A percentile compares a stretch with the other conserved stretches of the same genome.
These are phyloP conservation scores for Fusarium dimerum DNA, from an alignment of 2,329 filamentous ascomycete species.

Conservation along the genomic window DNA sequence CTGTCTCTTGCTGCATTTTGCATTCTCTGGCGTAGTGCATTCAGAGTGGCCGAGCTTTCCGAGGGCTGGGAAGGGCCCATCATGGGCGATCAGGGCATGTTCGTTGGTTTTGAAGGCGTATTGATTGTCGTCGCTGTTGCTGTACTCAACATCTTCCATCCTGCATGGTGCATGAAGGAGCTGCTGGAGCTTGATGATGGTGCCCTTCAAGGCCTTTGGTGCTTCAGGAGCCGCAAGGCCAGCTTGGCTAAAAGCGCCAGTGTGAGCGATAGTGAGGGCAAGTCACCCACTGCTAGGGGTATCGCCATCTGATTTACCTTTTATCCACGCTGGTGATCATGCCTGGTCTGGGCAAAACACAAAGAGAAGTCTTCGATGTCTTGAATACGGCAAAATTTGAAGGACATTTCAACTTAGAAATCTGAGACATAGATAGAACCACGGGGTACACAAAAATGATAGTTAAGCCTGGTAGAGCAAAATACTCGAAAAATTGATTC, in stretches of 20 bases:
- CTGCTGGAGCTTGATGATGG: conserved; percentile 29
- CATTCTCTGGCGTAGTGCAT: conserved; percentile 66
- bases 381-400: no score
- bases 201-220: conserved; percentile 30
- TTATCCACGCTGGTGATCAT: not conserved
- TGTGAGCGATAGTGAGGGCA: conserved; percentile 13
- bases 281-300: conserved; percentile 7
- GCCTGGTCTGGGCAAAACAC: no score
- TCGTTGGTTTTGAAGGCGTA: conserved; percentile 59
- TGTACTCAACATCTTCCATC: conserved; percentile 43
- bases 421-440: no score
- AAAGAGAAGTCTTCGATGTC: no score
- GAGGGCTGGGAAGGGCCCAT: conserved; percentile 63
- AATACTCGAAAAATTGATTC: no score
- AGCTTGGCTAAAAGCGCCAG: conserved; percentile 7
- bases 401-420: no score
- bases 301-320: conserved; percentile 6
- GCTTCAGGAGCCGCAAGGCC: conserved; percentile 20
- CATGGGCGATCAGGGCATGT: conserved; percentile 55
- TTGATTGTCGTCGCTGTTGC: conserved; percentile 51
- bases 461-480: no score
- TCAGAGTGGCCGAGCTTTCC: conserved; percentile 66
- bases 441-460: no score
- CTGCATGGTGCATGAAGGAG: conserved; percentile 28
- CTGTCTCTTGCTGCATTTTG: conserved; percentile 59